phyloP scores from a whole-genome alignment of 2,329 filamentous ascomycete species.

The Fonsecaea pedrosoi region DNA sequence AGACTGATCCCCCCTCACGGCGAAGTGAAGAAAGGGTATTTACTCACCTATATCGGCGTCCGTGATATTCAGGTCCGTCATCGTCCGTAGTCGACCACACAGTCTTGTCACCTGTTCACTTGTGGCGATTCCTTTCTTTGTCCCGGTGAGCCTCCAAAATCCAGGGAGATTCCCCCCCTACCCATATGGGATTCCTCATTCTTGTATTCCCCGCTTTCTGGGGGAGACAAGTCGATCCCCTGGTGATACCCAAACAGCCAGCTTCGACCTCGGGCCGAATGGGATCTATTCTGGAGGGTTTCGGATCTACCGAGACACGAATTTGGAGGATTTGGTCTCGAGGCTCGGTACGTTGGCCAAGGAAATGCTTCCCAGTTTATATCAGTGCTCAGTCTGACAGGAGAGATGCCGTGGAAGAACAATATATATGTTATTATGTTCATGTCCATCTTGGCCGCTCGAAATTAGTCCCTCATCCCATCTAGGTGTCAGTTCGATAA shows the following conservation, averaged over 20 bases:
- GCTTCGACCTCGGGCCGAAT: constrained; percentile 3
- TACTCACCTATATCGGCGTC: constrained; percentile 2
- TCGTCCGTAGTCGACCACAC: neutral
- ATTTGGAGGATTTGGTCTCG: neutral
- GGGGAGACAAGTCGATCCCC: neutral
- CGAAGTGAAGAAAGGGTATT: neutral
- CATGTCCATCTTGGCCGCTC: neutral
- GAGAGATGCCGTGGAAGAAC: neutral
- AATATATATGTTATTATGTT: neutral
- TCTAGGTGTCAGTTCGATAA: neutral
- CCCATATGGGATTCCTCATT: neutral
- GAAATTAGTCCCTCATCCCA: neutral
- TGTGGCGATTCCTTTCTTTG: neutral
- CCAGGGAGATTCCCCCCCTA: neutral
- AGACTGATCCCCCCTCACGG: too few relatives aligned
- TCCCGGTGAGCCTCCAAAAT: neutral
- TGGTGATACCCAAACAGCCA: neutral
- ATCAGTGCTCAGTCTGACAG: too few relatives aligned
- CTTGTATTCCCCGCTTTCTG: neutral
- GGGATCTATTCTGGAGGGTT: neutral
- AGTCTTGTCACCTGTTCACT: neutral
- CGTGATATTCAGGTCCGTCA: constrained; percentile 1
- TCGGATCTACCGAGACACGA: neutral
- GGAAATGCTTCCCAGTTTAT: too few relatives aligned
- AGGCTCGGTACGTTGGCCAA: neutral